These are phyloP conservation scores for Somion occarium DNA, from an alignment of 1,284 basidiomycete species.

Conservation along the genomic window DNA sequence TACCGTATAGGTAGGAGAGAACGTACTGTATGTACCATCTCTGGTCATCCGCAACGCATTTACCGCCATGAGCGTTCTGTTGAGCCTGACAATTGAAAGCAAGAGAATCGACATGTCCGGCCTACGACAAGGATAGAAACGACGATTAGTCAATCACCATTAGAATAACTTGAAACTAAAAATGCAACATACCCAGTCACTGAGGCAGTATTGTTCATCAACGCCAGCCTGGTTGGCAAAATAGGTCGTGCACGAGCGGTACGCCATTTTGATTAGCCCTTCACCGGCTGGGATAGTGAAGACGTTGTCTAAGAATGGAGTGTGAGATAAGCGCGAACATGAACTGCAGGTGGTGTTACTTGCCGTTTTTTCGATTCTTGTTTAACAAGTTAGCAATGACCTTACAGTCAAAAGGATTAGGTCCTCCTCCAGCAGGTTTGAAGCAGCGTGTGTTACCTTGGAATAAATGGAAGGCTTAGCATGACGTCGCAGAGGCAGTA, in stretches of 20 bases:
- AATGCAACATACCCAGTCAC: slow-evolving; percentile 22
- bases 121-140: slow-evolving; percentile 21
- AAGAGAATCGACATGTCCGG: slow-evolving; percentile 34
- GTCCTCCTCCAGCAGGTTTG: slow-evolving; percentile 38
- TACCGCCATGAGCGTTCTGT: slow-evolving; percentile 45
- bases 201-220: slow-evolving; percentile 24
- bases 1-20: too few relatives aligned
- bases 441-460: slow-evolving; percentile 38
- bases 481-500: background rate
- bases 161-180: background rate
- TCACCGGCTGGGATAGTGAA: slow-evolving; percentile 16
- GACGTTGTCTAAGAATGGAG: too few relatives aligned
- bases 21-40: slow-evolving; percentile 41
- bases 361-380: slow-evolving; percentile 40
- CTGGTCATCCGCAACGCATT: slow-evolving; percentile 41
- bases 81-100: slow-evolving; percentile 40
- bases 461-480: background rate
- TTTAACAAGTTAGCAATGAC: slow-evolving; percentile 43
- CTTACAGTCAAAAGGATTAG: slow-evolving; percentile 40
- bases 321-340: too few relatives aligned
- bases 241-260: slow-evolving; percentile 22
- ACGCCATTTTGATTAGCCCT: slow-evolving; percentile 23
- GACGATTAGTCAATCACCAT: background rate
- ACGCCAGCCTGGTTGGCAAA: slow-evolving; percentile 24
- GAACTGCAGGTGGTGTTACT: too few relatives aligned